These are phyloP conservation scores for Hyaloperonospora arabidopsidis DNA, from an alignment of 352 stramenopile species.

Conservation along the genomic window DNA sequence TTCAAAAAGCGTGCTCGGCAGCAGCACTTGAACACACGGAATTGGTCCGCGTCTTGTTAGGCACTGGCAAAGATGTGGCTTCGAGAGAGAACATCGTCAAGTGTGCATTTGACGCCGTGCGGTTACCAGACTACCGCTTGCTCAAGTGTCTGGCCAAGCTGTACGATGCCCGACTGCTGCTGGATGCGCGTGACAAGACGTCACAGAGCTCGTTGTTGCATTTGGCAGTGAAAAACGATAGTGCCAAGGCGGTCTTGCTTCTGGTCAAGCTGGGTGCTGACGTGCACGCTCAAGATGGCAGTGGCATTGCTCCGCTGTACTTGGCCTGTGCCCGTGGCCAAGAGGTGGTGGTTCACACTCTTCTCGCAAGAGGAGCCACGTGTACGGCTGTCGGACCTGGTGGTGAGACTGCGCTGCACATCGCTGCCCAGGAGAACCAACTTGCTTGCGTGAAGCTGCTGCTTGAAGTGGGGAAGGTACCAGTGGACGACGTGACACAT, in stretches of 20 bases:
- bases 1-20: conserved; percentile 42
- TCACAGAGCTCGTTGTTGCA: conserved; percentile 56
- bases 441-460: conserved; percentile 57
- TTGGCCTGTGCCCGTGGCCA: conserved; percentile 67
- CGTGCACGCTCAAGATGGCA: conserved; percentile 52
- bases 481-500: conserved; percentile 48
- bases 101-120: conserved; percentile 46
- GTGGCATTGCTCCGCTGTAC: conserved; percentile 66
- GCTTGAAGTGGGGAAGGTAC: conserved; percentile 36
- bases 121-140: conserved; percentile 40
- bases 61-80: conserved; percentile 32
- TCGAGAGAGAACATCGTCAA: conserved; percentile 28
- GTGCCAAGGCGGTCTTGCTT: conserved; percentile 45
- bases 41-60: conserved; percentile 42
- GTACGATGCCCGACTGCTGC: conserved; percentile 37
- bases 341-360: conserved; percentile 44
- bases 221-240: conserved; percentile 45
- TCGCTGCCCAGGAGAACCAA: conserved; percentile 78
- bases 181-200: conserved; percentile 35
- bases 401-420: conserved; percentile 69
- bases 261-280: conserved; percentile 56
- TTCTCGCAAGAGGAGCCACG: conserved; percentile 51
- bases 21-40: conserved; percentile 37
- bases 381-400: conserved; percentile 53
- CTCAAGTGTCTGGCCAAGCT: conserved; percentile 46